Evolutionary conservation across 139 green algal genomes (phyloP), one percentile per base, ranked within the genome.

Genomic region (Chlorella sp.): DNA sequence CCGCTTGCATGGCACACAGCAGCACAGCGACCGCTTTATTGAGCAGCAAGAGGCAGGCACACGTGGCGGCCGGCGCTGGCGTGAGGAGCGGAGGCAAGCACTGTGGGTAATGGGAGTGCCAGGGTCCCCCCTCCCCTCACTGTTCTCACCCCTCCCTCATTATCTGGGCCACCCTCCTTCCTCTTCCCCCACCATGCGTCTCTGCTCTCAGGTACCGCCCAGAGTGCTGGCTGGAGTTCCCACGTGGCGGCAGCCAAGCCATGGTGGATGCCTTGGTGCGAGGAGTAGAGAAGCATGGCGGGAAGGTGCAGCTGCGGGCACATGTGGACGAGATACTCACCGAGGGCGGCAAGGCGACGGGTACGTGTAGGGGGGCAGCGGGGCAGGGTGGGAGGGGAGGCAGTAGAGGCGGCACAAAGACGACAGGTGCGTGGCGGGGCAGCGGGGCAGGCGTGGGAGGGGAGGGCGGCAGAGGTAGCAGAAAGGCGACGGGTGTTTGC

Each of bases 201-300:
- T 22, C 28, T 30, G 12, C 32, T 2, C 16, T 30, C 84, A 88
- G 96, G 96, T 98, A 97, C 93, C 91, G 93, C 37, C 95, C 95
- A 0, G 90, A 96, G 79, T 95, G 93, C 87, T 90, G 73, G 40
- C 89, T 99, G 60, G 97, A 99, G 91, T 99, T 99, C 89, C 98
- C 98, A 0, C 84, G 96, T 0, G 98, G 98, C 12, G 98, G 98
- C 40, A 96, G 92, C 71, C 92, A 96, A 82, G 98, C 96, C 30
- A 96, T 99, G 90, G 96, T 98, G 36, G 90, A 97, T 69, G 96
- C 96, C 0, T 94, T 99, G 2, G 95, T 99, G 26, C 91, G 94
- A 81, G 97, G 97, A 24, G n/a, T 99, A 75, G 94, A 97, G 87
- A 98, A 98, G 93, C 89, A 95, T 60, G 97, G 97, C 22, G 98